These are phyloP conservation scores for Scopulariopsis brevicaulis DNA, from an alignment of 2,329 filamentous ascomycete genomes.

Conservation along the genomic window DNA sequence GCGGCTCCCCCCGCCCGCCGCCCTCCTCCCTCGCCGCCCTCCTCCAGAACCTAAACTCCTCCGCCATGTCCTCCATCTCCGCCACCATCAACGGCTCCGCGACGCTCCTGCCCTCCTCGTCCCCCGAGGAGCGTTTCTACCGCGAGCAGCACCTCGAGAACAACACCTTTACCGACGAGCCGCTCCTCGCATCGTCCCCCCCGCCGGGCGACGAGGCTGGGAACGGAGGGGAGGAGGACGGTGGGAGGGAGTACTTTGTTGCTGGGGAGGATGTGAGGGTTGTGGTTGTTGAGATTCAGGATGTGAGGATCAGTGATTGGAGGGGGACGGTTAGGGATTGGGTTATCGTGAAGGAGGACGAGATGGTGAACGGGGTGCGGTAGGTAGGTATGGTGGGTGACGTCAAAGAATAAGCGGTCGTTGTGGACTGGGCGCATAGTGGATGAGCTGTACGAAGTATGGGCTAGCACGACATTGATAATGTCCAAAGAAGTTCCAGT, in stretches of 20 bases:
- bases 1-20: conserved; percentile 51
- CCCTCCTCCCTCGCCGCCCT: conserved; percentile 71
- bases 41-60: conserved; percentile 83
- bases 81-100: conserved; percentile 91
- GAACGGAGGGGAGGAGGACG: neutral
- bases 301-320: conserved; percentile 86
- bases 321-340: conserved; percentile 88
- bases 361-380: conserved; percentile 27
- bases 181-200: conserved; percentile 7
- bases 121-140: conserved; percentile 77
- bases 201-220: conserved; percentile 15
- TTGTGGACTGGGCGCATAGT: neutral
- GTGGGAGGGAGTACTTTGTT: neutral
- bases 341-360: conserved; percentile 29
- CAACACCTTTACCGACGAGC: conserved; percentile 66
- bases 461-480: too few relatives aligned
- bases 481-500: too few relatives aligned
- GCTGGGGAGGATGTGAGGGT: conserved; percentile 70
- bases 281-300: conserved; percentile 72
- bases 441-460: neutral
- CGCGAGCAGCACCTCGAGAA: conserved; percentile 77
- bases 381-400: conserved; percentile 4
- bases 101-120: conserved; percentile 57
- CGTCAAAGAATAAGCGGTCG: neutral
- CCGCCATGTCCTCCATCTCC: conserved; percentile 76